Evolutionary conservation across 257 asterid species (phyloP).

Genomic region (Nicotiana undulata): DNA sequence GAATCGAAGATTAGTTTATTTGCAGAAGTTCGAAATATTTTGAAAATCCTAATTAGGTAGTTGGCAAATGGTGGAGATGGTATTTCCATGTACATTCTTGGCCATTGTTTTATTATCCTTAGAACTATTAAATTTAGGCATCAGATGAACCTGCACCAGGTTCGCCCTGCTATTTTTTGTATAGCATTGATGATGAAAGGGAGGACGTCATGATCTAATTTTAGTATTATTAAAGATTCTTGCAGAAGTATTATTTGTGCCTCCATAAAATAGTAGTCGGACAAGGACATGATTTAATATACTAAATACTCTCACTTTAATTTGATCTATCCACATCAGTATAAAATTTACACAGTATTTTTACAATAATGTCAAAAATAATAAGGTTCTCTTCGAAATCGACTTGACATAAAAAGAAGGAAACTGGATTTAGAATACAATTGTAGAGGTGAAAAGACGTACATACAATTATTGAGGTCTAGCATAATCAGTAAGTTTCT

Average conservation of each 20-base stretch:
- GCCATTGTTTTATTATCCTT: neutral
- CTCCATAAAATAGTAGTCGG: neutral
- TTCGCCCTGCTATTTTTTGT: neutral
- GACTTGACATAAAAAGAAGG: neutral
- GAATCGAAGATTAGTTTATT: conserved; percentile 14
- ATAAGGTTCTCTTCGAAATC: neutral
- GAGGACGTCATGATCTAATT: neutral
- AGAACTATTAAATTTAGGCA: neutral
- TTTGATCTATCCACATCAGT: neutral
- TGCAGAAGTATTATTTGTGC: neutral
- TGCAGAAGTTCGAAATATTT: neutral
- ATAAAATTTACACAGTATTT: neutral
- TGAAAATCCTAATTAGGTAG: neutral
- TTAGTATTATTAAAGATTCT: neutral
- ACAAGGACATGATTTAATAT: neutral
- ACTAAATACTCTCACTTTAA: neutral
- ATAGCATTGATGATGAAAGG: neutral
- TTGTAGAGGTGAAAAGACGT: no score
- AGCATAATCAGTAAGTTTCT: neutral
- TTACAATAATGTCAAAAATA: neutral
- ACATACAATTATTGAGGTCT: no score
- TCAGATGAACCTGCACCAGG: conserved; percentile 1
- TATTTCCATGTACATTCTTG: neutral
- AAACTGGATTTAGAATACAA: no score
- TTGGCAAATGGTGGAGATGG: neutral